Base-by-base conservation (phyloP, 768 basidiomycete species). In the Porphyrellus cyaneotinctus region DNA sequence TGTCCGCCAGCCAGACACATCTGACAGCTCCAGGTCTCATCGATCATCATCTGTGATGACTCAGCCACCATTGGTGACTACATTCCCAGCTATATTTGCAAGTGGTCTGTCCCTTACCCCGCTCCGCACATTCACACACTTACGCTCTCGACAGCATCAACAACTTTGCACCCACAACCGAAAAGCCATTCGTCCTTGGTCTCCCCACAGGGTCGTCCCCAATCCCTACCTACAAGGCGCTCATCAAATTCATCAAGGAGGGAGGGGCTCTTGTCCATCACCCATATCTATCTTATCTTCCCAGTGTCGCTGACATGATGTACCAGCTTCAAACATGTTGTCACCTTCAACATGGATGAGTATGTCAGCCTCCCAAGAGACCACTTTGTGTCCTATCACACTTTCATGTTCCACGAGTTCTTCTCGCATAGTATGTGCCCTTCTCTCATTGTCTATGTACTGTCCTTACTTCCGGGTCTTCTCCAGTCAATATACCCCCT, bases 291-390 rank as follows among this genome's bases (percentile, higher is more conserved):
- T 28, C 26, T 9, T 58, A 49, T 56, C 32, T 23, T 6, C 28
- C 20, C 18, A 0, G 22, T 0, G 13, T 48, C 43, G 6, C 22
- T 61, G 39, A 66, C 52, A 23, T 36, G 7, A 28, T 3, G 5
- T 17, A 10, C 37, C 36, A 88, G 88, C 28, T 91, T 88, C 74
- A 84, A 87, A 71, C 72, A 92, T 74, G 91, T 92, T 55, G 77
- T 92, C 38, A 91, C 89, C 0, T 92, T 93, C 75, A 92, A 92
- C 73, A 91, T 93, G 91, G 92, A 95, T 71, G 91, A 95, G 72
- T 95, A 94, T 64, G 91, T 93, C 51, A 86, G 84, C 4, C 78
- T 94, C 30, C 84, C 89, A 14, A 75, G 72, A 45, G 87, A 93
- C 62, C 92, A 94, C 69, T 74, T 87, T 30, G 88, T 94, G 65